phyloP scores from a whole-genome alignment of 1,284 basidiomycete genomes.

The Austroboletus sp. region DNA sequence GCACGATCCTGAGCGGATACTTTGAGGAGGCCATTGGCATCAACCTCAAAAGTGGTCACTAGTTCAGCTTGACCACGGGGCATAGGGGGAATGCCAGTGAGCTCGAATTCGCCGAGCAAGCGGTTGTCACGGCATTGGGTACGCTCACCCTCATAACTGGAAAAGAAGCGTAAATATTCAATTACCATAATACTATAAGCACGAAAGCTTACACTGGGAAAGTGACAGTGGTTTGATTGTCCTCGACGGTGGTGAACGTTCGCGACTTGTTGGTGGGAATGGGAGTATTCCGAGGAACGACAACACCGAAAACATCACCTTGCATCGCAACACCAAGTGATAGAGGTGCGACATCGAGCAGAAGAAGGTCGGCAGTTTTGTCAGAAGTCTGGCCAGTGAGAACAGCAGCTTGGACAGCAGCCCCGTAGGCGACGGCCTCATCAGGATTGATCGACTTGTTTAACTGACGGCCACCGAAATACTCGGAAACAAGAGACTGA shows the following conservation, averaged over 20 bases:
- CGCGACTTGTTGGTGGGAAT: constrained; percentile 96
- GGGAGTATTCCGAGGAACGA: constrained; percentile 94
- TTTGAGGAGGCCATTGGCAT: constrained; percentile 94
- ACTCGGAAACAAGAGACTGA: constrained; percentile 95
- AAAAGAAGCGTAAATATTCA: constrained; percentile 8
- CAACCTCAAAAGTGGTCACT: constrained; percentile 93
- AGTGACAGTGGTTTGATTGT: constrained; percentile 96
- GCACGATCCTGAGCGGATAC: constrained; percentile 92
- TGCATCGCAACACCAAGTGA: constrained; percentile 98
- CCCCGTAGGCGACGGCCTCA: constrained; percentile 92
- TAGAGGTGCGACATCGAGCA: constrained; percentile 92
- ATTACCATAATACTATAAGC: not conserved
- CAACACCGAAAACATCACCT: constrained; percentile 93
- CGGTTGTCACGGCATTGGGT: constrained; percentile 96
- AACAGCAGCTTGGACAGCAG: constrained; percentile 93
- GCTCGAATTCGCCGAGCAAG: constrained; percentile 95
- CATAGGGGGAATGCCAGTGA: constrained; percentile 93
- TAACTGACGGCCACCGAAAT: constrained; percentile 92
- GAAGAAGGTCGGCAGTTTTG: constrained; percentile 89
- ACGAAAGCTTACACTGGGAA: constrained; percentile 76
- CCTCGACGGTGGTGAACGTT: constrained; percentile 94
- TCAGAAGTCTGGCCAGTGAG: constrained; percentile 94
- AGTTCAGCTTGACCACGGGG: constrained; percentile 94
- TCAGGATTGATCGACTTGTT: constrained; percentile 99
- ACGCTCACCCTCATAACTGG: constrained; percentile 90